Percentiles rank a stretch among this genome's conserved stretches.
These are phyloP conservation scores for Trichophyton verrucosum DNA, from an alignment of 2,329 filamentous ascomycete genomes.

Conservation along the genomic window DNA sequence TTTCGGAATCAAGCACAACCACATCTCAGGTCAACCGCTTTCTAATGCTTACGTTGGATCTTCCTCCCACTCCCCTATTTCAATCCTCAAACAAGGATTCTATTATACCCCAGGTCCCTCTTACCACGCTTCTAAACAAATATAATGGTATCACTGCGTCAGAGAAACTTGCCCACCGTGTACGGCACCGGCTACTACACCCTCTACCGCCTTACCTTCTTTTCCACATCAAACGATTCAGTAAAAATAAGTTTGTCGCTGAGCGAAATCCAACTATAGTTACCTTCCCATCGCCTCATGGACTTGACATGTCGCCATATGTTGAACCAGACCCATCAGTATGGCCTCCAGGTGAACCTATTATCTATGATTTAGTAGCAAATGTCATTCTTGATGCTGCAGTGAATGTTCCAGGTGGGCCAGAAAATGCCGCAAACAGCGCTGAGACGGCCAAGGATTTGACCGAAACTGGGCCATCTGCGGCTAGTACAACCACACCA, in stretches of 20 bases:
- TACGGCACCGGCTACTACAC: conserved; percentile 78
- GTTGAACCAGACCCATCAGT: conserved; percentile 72
- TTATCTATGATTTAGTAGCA: conserved; percentile 89
- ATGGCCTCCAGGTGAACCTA: conserved; percentile 63
- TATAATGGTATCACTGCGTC: conserved; percentile 83
- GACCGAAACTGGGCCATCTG: conserved; percentile 23
- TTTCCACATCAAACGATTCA: conserved; percentile 96
- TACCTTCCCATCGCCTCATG: conserved; percentile 74
- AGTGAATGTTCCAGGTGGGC: conserved; percentile 53
- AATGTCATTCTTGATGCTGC: conserved; percentile 57
- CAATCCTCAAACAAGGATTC: conserved; percentile 90
- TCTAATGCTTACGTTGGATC: conserved; percentile 82
- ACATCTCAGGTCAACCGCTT: conserved; percentile 67
- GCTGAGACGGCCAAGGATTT: conserved; percentile 26
- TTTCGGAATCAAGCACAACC: conserved; percentile 79
- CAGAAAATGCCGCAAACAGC: conserved; percentile 23
- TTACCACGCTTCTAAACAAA: conserved; percentile 73
- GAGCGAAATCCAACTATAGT: conserved; percentile 98
- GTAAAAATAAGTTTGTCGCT: conserved; percentile 87
- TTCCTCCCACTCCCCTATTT: conserved; percentile 85
- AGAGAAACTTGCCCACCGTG: conserved; percentile 76
- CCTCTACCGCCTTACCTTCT: conserved; percentile 82
- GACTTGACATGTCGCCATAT: conserved; percentile 78
- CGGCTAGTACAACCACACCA: conserved; percentile 20
- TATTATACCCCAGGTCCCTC: conserved; percentile 70